These are phyloP conservation scores for Pseudoneurospora amorphoporcata DNA, from an alignment of 495 filamentous ascomycete genomes.

Conservation along the genomic window DNA sequence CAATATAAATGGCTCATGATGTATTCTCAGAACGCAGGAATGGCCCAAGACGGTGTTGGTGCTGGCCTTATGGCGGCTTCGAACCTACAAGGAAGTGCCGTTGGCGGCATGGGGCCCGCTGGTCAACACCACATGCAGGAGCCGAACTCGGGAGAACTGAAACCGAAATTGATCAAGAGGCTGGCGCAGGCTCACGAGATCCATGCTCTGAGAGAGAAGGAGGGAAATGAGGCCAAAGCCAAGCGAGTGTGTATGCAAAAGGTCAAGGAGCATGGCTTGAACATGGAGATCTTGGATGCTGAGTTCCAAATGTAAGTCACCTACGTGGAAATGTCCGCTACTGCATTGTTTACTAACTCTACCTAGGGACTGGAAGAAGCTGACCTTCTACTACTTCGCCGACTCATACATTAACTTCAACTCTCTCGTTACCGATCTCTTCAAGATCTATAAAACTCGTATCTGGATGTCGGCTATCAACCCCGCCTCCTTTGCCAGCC, in stretches of 20 bases:
- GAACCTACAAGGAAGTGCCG: slow-evolving; percentile 55
- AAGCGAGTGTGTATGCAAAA: slow-evolving; percentile 95
- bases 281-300: slow-evolving; percentile 98
- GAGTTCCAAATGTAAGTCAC: slow-evolving; percentile 90
- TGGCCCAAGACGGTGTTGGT: slow-evolving; percentile 44
- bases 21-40: slow-evolving; percentile 72
- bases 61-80: slow-evolving; percentile 46
- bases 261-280: slow-evolving; percentile 83
- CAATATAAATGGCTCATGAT: slow-evolving; percentile 97
- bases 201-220: slow-evolving; percentile 77
- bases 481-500: slow-evolving; percentile 91
- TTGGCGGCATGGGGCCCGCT: slow-evolving; percentile 64
- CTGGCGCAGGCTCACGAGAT: slow-evolving; percentile 88
- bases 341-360: slow-evolving; percentile 5
- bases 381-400: slow-evolving; percentile 98
- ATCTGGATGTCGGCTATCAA: slow-evolving; percentile 99
- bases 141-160: slow-evolving; percentile 62
- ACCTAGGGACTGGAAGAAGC: slow-evolving; percentile 93
- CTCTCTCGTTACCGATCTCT: slow-evolving; percentile 88
- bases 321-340: background rate
- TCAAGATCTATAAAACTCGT: slow-evolving; percentile 97
- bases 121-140: slow-evolving; percentile 65
- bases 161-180: slow-evolving; percentile 92
- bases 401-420: slow-evolving; percentile 99
- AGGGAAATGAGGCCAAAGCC: slow-evolving; percentile 94